phyloP scores from a whole-genome alignment of 2,329 filamentous ascomycete genomes.

The Pseudofabraea citricarpa region DNA sequence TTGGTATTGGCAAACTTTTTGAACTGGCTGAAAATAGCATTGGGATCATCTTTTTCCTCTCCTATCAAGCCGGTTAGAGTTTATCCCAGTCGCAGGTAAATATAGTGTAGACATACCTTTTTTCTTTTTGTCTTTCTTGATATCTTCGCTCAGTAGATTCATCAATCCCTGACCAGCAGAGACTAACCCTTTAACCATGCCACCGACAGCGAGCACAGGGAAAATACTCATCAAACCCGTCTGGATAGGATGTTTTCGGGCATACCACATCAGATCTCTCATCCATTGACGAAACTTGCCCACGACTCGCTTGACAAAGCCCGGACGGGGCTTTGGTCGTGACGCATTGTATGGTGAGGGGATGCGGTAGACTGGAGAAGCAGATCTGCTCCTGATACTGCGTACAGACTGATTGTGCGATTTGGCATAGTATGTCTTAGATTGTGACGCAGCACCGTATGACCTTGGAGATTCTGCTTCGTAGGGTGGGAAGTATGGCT shows the following conservation, averaged over 20 bases:
- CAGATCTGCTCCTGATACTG: no score
- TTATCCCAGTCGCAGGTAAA: not conserved
- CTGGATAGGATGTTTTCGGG: constrained; percentile 18
- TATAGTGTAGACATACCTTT: constrained; percentile 8
- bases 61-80: not conserved
- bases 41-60: constrained; percentile 12
- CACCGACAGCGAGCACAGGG: constrained; percentile 16
- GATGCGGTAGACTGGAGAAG: not conserved
- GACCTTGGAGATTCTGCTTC: not conserved
- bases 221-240: constrained; percentile 18
- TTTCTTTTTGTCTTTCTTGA: constrained; percentile 6
- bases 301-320: constrained; percentile 16
- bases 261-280: constrained; percentile 13
- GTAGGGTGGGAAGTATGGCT: not conserved
- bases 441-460: no score
- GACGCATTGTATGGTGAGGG: constrained; percentile 16
- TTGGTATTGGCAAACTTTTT: constrained; percentile 20
- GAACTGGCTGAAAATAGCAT: constrained; percentile 19
- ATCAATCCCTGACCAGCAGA: constrained; percentile 6
- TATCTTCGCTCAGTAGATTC: not conserved
- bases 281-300: constrained; percentile 16
- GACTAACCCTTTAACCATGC: constrained; percentile 10
- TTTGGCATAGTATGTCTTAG: not conserved
- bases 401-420: not conserved
- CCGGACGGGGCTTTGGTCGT: constrained; percentile 19